Evolutionary conservation across 2,329 filamentous ascomycete species (phyloP).

Genomic region (Aspergillus transmontanensis): DNA sequence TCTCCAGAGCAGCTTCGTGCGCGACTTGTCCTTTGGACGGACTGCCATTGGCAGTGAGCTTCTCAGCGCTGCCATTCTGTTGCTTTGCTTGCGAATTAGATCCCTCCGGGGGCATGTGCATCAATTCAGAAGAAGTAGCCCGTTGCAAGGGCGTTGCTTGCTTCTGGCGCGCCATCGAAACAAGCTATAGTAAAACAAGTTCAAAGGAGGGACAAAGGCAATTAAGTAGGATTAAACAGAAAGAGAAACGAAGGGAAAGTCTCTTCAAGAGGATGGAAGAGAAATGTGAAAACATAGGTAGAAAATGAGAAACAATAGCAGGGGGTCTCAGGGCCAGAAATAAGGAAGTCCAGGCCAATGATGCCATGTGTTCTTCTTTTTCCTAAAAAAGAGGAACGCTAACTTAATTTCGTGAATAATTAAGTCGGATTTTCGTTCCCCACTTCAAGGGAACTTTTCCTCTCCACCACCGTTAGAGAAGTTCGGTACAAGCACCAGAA

Average conservation of each 20-base stretch:
- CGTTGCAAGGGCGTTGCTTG: constrained; percentile 67
- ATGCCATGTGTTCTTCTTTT: constrained; percentile 42
- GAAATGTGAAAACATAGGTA: neutral
- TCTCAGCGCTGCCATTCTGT: constrained; percentile 34
- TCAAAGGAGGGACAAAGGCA: constrained; percentile 1
- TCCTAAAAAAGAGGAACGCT: constrained; percentile 5
- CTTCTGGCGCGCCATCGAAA: constrained; percentile 70
- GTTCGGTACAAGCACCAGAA: neutral
- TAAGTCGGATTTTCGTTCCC: neutral
- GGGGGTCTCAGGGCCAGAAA: neutral
- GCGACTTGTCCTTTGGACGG: constrained; percentile 23
- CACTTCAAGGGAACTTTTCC: constrained; percentile 1
- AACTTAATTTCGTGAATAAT: constrained; percentile 14
- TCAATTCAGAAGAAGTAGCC: constrained; percentile 67
- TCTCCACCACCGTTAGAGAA: neutral
- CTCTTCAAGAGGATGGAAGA: neutral
- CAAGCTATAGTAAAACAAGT: constrained; percentile 10
- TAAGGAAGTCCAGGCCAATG: constrained; percentile 15
- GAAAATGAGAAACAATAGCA: neutral
- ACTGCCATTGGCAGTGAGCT: constrained; percentile 21
- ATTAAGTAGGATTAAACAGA: constrained; percentile 10
- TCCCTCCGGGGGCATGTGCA: constrained; percentile 42
- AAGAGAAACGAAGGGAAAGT: constrained; percentile 12
- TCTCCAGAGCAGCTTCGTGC: constrained; percentile 33
- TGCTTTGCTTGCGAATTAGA: constrained; percentile 30